These are phyloP conservation scores for Fusarium staphyleae DNA, from an alignment of 2,329 filamentous ascomycete species.

Conservation along the genomic window DNA sequence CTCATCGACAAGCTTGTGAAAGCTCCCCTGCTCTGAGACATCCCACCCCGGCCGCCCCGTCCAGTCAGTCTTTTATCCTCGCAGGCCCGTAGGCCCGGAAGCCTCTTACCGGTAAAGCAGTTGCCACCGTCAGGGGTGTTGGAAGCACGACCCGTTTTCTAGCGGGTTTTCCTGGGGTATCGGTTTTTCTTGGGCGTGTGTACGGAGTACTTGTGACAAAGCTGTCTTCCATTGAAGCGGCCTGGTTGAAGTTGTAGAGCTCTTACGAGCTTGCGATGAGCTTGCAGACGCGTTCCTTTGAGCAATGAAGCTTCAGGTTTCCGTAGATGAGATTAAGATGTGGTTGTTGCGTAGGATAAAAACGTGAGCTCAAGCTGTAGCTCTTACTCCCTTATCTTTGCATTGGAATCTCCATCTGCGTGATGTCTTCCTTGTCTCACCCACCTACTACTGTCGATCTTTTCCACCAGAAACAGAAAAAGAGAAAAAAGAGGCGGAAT, in stretches of 20 bases:
- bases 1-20: constrained; percentile 8
- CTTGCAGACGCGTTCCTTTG: background rate
- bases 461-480: constrained; percentile 23
- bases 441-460: constrained; percentile 26
- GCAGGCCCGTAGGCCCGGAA: background rate
- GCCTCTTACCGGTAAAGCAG: constrained; percentile 9
- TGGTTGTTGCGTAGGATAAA: too few relatives aligned
- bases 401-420: background rate
- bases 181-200: constrained; percentile 14
- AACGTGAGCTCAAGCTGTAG: too few relatives aligned
- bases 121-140: constrained; percentile 33
- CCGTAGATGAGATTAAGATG: background rate
- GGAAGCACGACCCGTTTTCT: constrained; percentile 33
- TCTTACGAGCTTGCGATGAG: background rate
- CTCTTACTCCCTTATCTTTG: background rate
- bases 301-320: too few relatives aligned
- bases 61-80: constrained; percentile 7
- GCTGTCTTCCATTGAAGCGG: constrained; percentile 15
- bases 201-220: background rate
- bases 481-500: constrained; percentile 23
- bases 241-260: background rate
- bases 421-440: constrained; percentile 1
- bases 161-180: constrained; percentile 33
- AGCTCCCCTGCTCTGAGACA: constrained; percentile 23
- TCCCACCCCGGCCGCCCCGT: constrained; percentile 27